Evolutionary conservation across 805 yeast genomes (phyloP).

Genomic region (Candida wancherniae): DNA sequence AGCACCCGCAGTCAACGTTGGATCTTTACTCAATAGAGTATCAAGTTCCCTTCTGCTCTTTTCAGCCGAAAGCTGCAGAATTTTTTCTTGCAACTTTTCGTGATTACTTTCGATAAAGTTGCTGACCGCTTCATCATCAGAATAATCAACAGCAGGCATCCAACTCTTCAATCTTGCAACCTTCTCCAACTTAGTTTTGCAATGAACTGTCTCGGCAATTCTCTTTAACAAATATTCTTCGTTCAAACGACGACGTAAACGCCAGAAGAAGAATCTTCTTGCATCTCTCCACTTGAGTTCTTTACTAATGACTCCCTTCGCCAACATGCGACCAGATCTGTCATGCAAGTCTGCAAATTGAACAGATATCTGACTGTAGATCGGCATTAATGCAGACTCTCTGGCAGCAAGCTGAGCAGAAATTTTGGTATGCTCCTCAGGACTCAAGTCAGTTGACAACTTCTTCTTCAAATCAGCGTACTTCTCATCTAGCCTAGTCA

Average conservation of each 20-base stretch:
- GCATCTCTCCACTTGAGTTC: slow-evolving; percentile 82
- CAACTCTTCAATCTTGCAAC: slow-evolving; percentile 83
- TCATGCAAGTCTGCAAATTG: slow-evolving; percentile 98
- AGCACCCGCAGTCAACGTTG: slow-evolving; percentile 25
- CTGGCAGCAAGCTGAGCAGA: slow-evolving; percentile 68
- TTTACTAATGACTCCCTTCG: slow-evolving; percentile 84
- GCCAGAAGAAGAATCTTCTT: slow-evolving; percentile 98
- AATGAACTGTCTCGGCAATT: slow-evolving; percentile 56
- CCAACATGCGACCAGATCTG: slow-evolving; percentile 94
- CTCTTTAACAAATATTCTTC: slow-evolving; percentile 84
- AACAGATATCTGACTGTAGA: slow-evolving; percentile 86
- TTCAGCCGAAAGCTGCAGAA: slow-evolving; percentile 64
- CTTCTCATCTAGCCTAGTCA: slow-evolving; percentile 79
- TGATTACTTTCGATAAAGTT: slow-evolving; percentile 82
- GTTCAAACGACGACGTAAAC: slow-evolving; percentile 90
- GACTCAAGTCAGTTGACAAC: slow-evolving; percentile 46
- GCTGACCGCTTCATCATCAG: slow-evolving; percentile 74
- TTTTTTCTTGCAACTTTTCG: slow-evolving; percentile 51
- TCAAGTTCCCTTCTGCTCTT: slow-evolving; percentile 61
- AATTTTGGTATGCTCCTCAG: slow-evolving; percentile 63
- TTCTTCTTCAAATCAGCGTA: slow-evolving; percentile 66
- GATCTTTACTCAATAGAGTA: slow-evolving; percentile 39
- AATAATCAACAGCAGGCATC: slow-evolving; percentile 70
- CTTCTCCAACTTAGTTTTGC: slow-evolving; percentile 69
- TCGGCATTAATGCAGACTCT: slow-evolving; percentile 75